These are phyloP conservation scores for Sugiyamaella boreocaroliniensis DNA, from an alignment of 805 yeast genomes.

Conservation along the genomic window DNA sequence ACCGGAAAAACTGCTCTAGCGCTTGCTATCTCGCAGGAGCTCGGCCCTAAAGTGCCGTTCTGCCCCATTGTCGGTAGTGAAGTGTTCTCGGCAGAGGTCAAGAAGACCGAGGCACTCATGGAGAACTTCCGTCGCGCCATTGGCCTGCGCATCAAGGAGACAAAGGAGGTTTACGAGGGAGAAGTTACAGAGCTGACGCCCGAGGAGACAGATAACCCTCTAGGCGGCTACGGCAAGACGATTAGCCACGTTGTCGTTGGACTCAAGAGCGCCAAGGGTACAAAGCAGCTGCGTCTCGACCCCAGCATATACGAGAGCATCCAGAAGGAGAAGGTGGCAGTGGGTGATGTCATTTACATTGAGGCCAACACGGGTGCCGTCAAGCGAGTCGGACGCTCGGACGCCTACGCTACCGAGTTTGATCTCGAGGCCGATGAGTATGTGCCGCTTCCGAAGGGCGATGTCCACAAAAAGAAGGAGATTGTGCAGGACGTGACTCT, in stretches of 20 bases:
- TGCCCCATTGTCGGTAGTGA: constrained; percentile 96
- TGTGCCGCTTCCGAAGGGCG: constrained; percentile 98
- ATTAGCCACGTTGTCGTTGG: constrained; percentile 92
- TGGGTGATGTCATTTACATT: constrained; percentile 95
- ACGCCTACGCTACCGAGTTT: constrained; percentile 96
- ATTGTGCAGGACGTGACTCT: constrained; percentile 95
- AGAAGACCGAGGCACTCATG: constrained; percentile 93
- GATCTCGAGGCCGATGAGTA: constrained; percentile 98
- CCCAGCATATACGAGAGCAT: constrained; percentile 90
- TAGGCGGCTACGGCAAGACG: constrained; percentile 97
- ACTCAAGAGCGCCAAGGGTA: constrained; percentile 84
- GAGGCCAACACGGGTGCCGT: constrained; percentile 98
- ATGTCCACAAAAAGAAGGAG: constrained; percentile 95
- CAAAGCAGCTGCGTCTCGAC: constrained; percentile 81
- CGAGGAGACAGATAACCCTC: constrained; percentile 92
- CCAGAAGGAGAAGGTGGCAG: constrained; percentile 87
- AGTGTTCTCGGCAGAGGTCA: constrained; percentile 90
- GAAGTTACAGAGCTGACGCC: constrained; percentile 95
- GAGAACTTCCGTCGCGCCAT: constrained; percentile 95
- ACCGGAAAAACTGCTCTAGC: constrained; percentile 98
- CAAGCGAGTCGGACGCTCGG: constrained; percentile 95
- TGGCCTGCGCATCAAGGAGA: constrained; percentile 92
- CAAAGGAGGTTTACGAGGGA: constrained; percentile 96
- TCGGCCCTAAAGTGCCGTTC: constrained; percentile 96
- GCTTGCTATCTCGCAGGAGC: constrained; percentile 87